Evolutionary conservation across 2,329 filamentous ascomycete species (phyloP).

Genomic region (Curvularia sp.): DNA sequence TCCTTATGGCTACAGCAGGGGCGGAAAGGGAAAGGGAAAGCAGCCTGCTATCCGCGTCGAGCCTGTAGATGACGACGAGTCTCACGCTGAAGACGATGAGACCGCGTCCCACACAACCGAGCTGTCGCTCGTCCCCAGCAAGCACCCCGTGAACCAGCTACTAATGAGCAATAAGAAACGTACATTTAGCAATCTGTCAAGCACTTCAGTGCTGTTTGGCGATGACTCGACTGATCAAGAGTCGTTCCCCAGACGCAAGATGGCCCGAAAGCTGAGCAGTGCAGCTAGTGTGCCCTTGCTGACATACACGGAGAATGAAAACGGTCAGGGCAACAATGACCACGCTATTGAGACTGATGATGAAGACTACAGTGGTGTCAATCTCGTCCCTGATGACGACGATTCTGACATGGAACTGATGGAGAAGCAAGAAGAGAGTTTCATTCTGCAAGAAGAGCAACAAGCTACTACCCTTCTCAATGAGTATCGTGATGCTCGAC

Average conservation of each 20-base stretch:
- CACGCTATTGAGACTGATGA: conserved; percentile 50
- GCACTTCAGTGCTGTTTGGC: conserved; percentile 48
- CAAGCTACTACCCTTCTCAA: conserved; percentile 39
- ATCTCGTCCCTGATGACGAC: conserved; percentile 75
- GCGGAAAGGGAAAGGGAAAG: conserved; percentile 47
- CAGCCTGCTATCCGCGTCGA: conserved; percentile 48
- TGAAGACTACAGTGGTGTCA: conserved; percentile 72
- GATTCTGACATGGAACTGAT: conserved; percentile 83
- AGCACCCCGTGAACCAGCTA: conserved; percentile 38
- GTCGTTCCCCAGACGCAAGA: conserved; percentile 49
- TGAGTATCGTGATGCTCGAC: conserved; percentile 44
- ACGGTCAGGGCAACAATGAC: conserved; percentile 33
- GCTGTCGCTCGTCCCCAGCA: conserved; percentile 33
- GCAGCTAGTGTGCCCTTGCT: conserved; percentile 43
- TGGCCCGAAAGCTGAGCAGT: conserved; percentile 48
- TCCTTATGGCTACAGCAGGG: conserved; percentile 42
- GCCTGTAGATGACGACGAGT: conserved; percentile 40
- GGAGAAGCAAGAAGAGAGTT: conserved; percentile 77
- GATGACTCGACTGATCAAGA: conserved; percentile 42
- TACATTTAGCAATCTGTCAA: conserved; percentile 50
- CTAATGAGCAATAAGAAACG: conserved; percentile 48
- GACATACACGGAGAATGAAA: conserved; percentile 42
- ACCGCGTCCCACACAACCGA: conserved; percentile 38
- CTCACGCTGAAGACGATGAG: conserved; percentile 42
- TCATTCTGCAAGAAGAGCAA: conserved; percentile 62